Evolutionary conservation across 2,329 filamentous ascomycete genomes (phyloP).

Genomic region (Furcasterigmium sp.): DNA sequence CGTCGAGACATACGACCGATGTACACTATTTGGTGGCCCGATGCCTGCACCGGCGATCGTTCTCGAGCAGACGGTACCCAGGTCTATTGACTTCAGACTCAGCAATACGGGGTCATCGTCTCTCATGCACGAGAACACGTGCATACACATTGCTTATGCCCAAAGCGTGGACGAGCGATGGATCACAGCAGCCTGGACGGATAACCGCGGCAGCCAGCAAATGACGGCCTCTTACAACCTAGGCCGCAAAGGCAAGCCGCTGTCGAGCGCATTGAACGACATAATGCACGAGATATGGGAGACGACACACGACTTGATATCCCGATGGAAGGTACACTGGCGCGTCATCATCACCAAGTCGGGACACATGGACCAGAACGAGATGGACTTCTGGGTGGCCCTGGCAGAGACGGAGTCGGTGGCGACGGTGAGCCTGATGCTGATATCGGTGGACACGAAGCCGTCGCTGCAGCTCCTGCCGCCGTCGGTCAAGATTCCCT

Average conservation of each 20-base stretch:
- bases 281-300: slow-evolving; percentile 75
- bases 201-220: slow-evolving; percentile 69
- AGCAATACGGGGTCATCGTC: slow-evolving; percentile 63
- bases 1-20: slow-evolving; percentile 74
- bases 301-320: slow-evolving; percentile 68
- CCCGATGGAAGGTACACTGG: slow-evolving; percentile 68
- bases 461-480: slow-evolving; percentile 61
- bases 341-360: slow-evolving; percentile 70
- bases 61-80: slow-evolving; percentile 64
- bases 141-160: slow-evolving; percentile 75
- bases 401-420: slow-evolving; percentile 47
- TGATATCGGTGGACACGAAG: slow-evolving; percentile 60
- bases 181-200: slow-evolving; percentile 77
- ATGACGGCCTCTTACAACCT: slow-evolving; percentile 70
- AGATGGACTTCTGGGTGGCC: slow-evolving; percentile 55
- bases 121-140: slow-evolving; percentile 71
- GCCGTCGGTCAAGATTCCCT: slow-evolving; percentile 42
- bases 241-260: slow-evolving; percentile 47
- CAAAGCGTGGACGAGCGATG: slow-evolving; percentile 71
- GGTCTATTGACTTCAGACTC: slow-evolving; percentile 71
- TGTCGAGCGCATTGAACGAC: slow-evolving; percentile 51
- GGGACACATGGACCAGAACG: slow-evolving; percentile 60
- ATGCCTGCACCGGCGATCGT: slow-evolving; percentile 66
- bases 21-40: slow-evolving; percentile 50
- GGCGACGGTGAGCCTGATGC: slow-evolving; percentile 47